Conservation (phyloP, 108 stramenopile genomes). For the Fistulifera solaris region DNA sequence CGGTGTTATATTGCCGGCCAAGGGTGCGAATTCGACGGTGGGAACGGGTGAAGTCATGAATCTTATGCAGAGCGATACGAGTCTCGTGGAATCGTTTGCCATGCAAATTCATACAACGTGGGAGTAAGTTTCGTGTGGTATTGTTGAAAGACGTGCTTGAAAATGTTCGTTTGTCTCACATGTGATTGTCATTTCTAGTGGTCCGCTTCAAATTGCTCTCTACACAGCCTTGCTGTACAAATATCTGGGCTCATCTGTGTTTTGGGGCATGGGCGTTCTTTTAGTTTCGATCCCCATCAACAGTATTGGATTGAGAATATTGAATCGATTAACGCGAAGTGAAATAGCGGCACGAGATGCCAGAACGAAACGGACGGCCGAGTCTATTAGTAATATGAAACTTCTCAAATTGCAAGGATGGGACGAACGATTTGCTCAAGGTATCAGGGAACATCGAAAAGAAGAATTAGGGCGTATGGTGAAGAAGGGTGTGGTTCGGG, state of each 20-base stretch:
- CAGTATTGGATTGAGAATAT: conserved; percentile 41
- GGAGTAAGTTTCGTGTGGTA: conserved; percentile 33
- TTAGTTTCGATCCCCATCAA: conserved; percentile 64
- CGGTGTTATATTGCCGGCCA: conserved; percentile 23
- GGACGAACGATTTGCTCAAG: conserved; percentile 51
- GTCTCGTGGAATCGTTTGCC: conserved; percentile 61
- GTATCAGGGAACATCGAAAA: conserved; percentile 36
- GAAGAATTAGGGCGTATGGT: conserved; percentile 52
- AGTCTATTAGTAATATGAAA: conserved; percentile 72
- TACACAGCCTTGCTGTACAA: conserved; percentile 50
- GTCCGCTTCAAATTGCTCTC: conserved; percentile 47
- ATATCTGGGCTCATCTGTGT: conserved; percentile 45
- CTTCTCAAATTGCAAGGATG: conserved; percentile 66
- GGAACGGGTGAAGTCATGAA: conserved; percentile 71
- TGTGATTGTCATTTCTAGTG: conserved; percentile 9
- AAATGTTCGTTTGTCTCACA: too few species aligned
- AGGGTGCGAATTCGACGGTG: conserved; percentile 10
- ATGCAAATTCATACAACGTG: conserved; percentile 80
- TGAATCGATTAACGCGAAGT: conserved; percentile 41
- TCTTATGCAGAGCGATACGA: conserved; percentile 81
- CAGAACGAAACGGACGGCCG: conserved; percentile 61
- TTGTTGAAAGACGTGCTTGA: too few species aligned
- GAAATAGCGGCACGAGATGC: conserved; percentile 69
- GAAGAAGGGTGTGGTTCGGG: conserved; percentile 45
- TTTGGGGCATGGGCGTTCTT: conserved; percentile 55